Evolutionary conservation across 495 filamentous ascomycete genomes (phyloP).

Genomic region (Apiosordaria backusii): DNA sequence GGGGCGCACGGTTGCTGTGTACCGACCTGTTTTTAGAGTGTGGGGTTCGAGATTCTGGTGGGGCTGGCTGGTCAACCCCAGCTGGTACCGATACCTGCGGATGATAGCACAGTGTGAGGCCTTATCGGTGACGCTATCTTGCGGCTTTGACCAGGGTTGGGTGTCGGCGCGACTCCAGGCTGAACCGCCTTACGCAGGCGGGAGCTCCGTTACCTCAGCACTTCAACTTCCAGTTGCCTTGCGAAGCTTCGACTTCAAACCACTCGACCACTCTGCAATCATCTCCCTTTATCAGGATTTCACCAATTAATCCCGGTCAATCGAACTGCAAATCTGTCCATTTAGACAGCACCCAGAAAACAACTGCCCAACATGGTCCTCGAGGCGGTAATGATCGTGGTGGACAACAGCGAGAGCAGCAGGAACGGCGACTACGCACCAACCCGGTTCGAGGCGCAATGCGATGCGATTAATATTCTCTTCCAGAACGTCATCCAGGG

Average conservation of each 20-base stretch:
- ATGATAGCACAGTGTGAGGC: neutral
- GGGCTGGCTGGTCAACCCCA: too few species aligned
- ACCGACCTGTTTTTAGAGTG: too few species aligned
- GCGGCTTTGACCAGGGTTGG: neutral
- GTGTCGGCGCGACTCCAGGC: conserved; percentile 6
- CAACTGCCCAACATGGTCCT: conserved; percentile 50
- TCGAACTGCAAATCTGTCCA: neutral
- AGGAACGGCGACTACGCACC: conserved; percentile 95
- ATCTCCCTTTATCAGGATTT: neutral
- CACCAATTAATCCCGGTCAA: neutral
- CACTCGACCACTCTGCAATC: neutral
- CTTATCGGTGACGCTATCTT: conserved; percentile 7
- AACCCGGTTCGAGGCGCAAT: conserved; percentile 91
- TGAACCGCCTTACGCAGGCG: conserved; percentile 32
- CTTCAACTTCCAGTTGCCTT: neutral
- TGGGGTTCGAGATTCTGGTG: neutral
- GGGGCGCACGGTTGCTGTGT: neutral
- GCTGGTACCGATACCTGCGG: neutral
- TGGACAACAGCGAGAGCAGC: conserved; percentile 98
- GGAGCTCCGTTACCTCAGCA: conserved; percentile 11
- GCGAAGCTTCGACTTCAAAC: neutral
- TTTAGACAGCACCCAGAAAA: conserved; percentile 1
- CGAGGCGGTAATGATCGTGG: conserved; percentile 65
- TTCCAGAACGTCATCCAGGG: conserved; percentile 90
- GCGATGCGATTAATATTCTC: conserved; percentile 90